Base-by-base conservation (phyloP, 192 early-diverging fungal species). In the Coemansia aciculifera region DNA sequence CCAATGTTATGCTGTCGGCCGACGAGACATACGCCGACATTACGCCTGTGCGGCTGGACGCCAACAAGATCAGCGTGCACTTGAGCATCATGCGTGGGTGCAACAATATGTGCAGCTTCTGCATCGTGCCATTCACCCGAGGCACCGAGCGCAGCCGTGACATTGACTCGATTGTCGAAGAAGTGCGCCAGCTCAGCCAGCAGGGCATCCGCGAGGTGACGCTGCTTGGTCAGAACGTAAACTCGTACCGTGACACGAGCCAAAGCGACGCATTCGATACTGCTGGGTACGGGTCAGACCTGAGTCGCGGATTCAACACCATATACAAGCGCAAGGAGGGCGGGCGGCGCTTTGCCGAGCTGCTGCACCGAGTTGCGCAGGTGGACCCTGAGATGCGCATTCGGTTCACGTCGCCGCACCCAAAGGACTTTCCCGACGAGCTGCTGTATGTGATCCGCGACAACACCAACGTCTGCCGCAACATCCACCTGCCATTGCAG, bases 101-200 rank as follows among this genome's bases (percentile, higher is more conserved):
- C 75, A 92, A 92, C 76, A 92, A 92, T 62, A 92, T 92, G 91
- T 92, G 91, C 59, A 86, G 85, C 42, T 92, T 89, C 71, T 92
- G 91, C 63, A 90, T 92, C 39, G 91, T 92, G 4, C 91, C 91
- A 13, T 90, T 90, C 49, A 92, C 91, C 9, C 83, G 91, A 56
- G 90, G 90, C 9, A 90, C 83, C 61, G 91, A 92, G 67, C 83
- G 91, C 54, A 89, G 88, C 71, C 83, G 91, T 57, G 79, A 85
- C 31, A 87, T 92, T 3, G 88, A 89, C 38, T 88, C 89, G 6
- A 89, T 92, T 63, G 77, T 92, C 9, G 71, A 77, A 32, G 91
- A 92, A 56, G 88, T 90, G 29, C 75, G 75, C 23, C 73, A 81
- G 54, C 78, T 92, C 38, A 88, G 85, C 67, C 69, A 74, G 40